Evolutionary conservation across 768 basidiomycete species (phyloP).

Genomic region (Podaxis sp.): DNA sequence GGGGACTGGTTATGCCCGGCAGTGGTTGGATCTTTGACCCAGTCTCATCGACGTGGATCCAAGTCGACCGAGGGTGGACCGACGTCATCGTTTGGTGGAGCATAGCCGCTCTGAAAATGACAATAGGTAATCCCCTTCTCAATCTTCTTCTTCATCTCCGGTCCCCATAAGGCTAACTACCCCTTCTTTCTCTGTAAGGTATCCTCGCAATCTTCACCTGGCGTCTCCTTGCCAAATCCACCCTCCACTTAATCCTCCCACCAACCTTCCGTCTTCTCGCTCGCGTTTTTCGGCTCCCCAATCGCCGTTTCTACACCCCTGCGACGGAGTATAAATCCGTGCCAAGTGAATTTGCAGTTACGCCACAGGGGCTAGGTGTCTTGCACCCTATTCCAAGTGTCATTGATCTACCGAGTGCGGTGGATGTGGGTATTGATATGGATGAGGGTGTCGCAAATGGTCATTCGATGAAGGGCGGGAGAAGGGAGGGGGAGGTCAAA

Average conservation of each 20-base stretch:
- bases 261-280: slow-evolving; percentile 78
- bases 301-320: slow-evolving; percentile 84
- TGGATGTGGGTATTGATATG: slow-evolving; percentile 38
- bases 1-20: slow-evolving; percentile 50
- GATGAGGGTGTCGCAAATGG: slow-evolving; percentile 38
- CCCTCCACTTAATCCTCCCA: slow-evolving; percentile 71
- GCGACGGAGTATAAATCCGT: slow-evolving; percentile 83
- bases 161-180: slow-evolving; percentile 2
- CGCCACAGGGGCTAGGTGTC: slow-evolving; percentile 34
- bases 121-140: slow-evolving; percentile 28
- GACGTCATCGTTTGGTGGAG: slow-evolving; percentile 44
- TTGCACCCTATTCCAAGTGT: slow-evolving; percentile 80
- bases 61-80: slow-evolving; percentile 30
- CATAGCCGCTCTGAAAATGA: slow-evolving; percentile 42
- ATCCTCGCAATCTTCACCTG: slow-evolving; percentile 78
- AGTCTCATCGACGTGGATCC: slow-evolving; percentile 26
- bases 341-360: slow-evolving; percentile 46
- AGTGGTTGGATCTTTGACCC: slow-evolving; percentile 37
- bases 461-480: slow-evolving; percentile 22
- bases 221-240: slow-evolving; percentile 82
- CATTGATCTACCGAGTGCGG: slow-evolving; percentile 65
- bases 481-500: slow-evolving; percentile 51
- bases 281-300: slow-evolving; percentile 66
- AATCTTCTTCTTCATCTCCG: not conserved
- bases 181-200: slow-evolving; percentile 34